Evolutionary conservation across 805 yeast species (phyloP).

Genomic region (Candida easanensis): DNA sequence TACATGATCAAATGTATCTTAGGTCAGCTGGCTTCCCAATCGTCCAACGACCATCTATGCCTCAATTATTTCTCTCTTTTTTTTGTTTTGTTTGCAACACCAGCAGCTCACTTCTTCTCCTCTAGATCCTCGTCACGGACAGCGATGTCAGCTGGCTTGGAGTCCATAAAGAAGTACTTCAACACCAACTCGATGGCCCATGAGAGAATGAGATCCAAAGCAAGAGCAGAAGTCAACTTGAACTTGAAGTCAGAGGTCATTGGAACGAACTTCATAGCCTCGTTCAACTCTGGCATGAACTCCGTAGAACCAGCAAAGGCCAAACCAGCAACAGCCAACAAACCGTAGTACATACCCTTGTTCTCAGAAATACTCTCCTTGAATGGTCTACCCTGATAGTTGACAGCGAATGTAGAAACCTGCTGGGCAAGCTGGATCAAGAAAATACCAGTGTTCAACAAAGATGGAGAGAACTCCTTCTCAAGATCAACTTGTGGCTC

Average conservation of each 20-base stretch:
- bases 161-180: slow-evolving; percentile 86
- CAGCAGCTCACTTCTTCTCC: slow-evolving; percentile 2
- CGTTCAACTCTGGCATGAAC: slow-evolving; percentile 90
- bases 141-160: slow-evolving; percentile 90
- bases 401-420: slow-evolving; percentile 95
- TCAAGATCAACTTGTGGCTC: slow-evolving; percentile 88
- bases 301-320: slow-evolving; percentile 93
- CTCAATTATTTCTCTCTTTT: neutral
- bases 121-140: slow-evolving; percentile 21
- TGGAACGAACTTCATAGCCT: slow-evolving; percentile 87
- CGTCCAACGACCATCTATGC: neutral
- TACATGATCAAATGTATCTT: neutral
- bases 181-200: slow-evolving; percentile 78
- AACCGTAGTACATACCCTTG: slow-evolving; percentile 95
- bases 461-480: slow-evolving; percentile 81
- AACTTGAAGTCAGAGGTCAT: slow-evolving; percentile 73
- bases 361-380: slow-evolving; percentile 87
- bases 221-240: slow-evolving; percentile 69
- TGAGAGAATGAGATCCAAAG: slow-evolving; percentile 72
- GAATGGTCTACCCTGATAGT: slow-evolving; percentile 96
- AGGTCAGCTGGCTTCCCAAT: too few species aligned
- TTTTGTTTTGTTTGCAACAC: neutral
- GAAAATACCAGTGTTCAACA: slow-evolving; percentile 94
- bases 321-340: slow-evolving; percentile 84
- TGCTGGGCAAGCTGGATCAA: slow-evolving; percentile 93